Evolutionary conservation across 2,329 filamentous ascomycete species (phyloP), one percentile per base, ranked within the genome.

Genomic region (Coniochaeta prunicola): DNA sequence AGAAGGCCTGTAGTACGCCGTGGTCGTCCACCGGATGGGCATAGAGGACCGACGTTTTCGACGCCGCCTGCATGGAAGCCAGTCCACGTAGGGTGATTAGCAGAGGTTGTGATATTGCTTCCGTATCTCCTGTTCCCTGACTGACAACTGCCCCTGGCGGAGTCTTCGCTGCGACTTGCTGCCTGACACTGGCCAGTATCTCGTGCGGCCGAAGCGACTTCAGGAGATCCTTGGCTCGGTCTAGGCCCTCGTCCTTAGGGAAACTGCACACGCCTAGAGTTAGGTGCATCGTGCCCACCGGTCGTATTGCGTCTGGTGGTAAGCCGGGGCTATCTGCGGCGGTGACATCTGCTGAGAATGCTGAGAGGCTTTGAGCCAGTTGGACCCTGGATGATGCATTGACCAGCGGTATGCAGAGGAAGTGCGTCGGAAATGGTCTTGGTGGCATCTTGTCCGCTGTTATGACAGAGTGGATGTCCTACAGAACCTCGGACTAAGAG

Each of bases 221-320:
- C 24, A 82, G 68, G 42, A 80, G 61, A 38, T 70, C 71, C 15
- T 73, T 66, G 1, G 80, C 80, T 40, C 65, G 70, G 3, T 73
- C 73, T 7, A 82, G 63, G 4, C 70, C 68, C 34, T 59, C 59
- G 31, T 21, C 45, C n/a, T 36, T 77, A 3, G 77, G 73, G 10
- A 96, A 80, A 63, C 82, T 88, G 89, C 97, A 92, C 1, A 96
- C 89, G 0, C 92, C 92, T 0, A 97, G 78, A 0, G 92, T 97
- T 2, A 96, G 76, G 72, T 97, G 93, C 54, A 97, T 73, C 1
- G 91, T 92, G 0, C 90, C 90, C 0, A 90, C 73, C 0, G 91
- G 91, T 30, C 92, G 79, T 56, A 96, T 76, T 1, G 91, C 91
- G 58, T 81, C 81, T 33, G 77, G 70, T 0, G 89, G 88, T 10